These are phyloP conservation scores for Xylaria digitata DNA, from an alignment of 2,329 filamentous ascomycete genomes.

Conservation along the genomic window DNA sequence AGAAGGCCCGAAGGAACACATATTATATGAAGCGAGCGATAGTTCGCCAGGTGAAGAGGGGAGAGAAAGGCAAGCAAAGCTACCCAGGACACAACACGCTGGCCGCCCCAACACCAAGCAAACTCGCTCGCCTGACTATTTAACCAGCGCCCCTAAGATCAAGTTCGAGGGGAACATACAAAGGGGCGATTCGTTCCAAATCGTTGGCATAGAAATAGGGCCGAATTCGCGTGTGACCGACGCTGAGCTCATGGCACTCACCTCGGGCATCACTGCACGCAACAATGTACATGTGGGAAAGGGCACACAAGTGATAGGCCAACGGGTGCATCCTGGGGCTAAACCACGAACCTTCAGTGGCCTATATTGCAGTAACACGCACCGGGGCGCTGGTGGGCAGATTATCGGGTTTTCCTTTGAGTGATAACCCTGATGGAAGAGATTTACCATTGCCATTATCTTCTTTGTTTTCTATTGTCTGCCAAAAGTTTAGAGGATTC, in stretches of 20 bases:
- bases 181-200: neutral
- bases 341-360: constrained; percentile 1
- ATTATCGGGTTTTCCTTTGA: constrained; percentile 16
- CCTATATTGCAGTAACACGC: constrained; percentile 5
- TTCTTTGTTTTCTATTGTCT: too few species aligned
- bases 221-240: constrained; percentile 11
- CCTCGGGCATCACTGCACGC: constrained; percentile 1
- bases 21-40: too few species aligned
- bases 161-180: constrained; percentile 19
- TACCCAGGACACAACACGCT: too few species aligned
- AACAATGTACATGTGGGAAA: constrained; percentile 4
- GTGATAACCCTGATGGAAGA: neutral
- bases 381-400: constrained; percentile 5
- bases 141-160: neutral
- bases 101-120: neutral
- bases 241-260: constrained; percentile 4
- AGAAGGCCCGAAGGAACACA: too few species aligned
- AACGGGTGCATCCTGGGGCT: constrained; percentile 11
- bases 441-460: too few species aligned
- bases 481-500: too few species aligned
- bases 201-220: constrained; percentile 11
- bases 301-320: constrained; percentile 17
- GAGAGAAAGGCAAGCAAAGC: too few species aligned
- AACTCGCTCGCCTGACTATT: too few species aligned
- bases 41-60: too few species aligned